A percentile compares a stretch with the other conserved stretches of the same genome.
phyloP scores from a whole-genome alignment of 768 basidiomycete genomes.

The Amanita inopinata region DNA sequence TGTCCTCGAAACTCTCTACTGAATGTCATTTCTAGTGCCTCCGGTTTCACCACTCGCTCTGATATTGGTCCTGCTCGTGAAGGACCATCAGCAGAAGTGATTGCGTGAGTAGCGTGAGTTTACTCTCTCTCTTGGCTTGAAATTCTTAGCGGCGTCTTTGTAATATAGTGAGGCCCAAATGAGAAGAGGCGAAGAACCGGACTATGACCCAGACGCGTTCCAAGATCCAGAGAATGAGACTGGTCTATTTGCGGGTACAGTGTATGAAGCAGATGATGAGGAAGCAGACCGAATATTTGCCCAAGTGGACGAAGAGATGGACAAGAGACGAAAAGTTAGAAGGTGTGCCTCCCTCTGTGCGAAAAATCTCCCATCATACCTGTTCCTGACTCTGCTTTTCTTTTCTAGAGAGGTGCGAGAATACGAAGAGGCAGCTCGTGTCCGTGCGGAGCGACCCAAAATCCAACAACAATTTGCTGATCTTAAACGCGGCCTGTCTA shows the following conservation, averaged over 20 bases:
- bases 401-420: slow-evolving; percentile 62
- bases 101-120: slow-evolving; percentile 49
- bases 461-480: slow-evolving; percentile 95
- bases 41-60: slow-evolving; percentile 94
- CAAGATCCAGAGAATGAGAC: slow-evolving; percentile 98
- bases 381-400: slow-evolving; percentile 12
- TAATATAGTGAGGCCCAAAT: slow-evolving; percentile 70
- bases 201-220: slow-evolving; percentile 83
- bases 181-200: slow-evolving; percentile 77
- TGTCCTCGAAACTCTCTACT: slow-evolving; percentile 1
- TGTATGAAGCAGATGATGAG: slow-evolving; percentile 95
- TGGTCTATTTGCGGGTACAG: slow-evolving; percentile 90
- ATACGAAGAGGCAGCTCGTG: slow-evolving; percentile 60
- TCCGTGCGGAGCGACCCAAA: slow-evolving; percentile 84
- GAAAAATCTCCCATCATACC: slow-evolving; percentile 29
- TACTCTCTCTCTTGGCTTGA: not conserved
- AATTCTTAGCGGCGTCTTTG: not conserved
- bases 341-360: slow-evolving; percentile 54
- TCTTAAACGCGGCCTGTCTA: slow-evolving; percentile 80
- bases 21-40: slow-evolving; percentile 49
- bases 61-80: slow-evolving; percentile 99
- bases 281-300: slow-evolving; percentile 97
- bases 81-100: slow-evolving; percentile 83
- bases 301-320: slow-evolving; percentile 84
- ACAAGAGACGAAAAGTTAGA: slow-evolving; percentile 66